Evolutionary conservation across 2,329 filamentous ascomycete species (phyloP).

Genomic region (Eutypella sp.): DNA sequence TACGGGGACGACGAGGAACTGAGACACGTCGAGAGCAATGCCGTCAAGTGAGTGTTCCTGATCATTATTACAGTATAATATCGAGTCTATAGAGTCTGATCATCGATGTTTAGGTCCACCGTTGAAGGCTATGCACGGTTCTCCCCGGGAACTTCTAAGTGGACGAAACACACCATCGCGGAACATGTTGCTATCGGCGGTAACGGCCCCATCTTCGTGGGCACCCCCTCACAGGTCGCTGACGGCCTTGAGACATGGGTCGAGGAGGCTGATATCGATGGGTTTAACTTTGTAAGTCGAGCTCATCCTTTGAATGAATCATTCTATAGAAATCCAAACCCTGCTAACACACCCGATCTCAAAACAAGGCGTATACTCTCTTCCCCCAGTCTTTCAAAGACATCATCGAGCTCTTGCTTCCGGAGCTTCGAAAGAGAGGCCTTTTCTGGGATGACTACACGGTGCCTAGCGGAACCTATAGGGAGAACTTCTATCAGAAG

Average conservation of each 20-base stretch:
- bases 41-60: constrained; percentile 30
- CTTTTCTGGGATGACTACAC: constrained; percentile 52
- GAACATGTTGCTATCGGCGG: constrained; percentile 65
- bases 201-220: constrained; percentile 59
- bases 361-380: constrained; percentile 53
- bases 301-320: no score
- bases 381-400: constrained; percentile 65
- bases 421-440: constrained; percentile 56
- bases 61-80: constrained; percentile 4
- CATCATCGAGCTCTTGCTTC: constrained; percentile 59
- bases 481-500: constrained; percentile 54
- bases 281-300: constrained; percentile 66
- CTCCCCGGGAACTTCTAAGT: constrained; percentile 56
- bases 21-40: constrained; percentile 34
- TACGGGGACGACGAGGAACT: constrained; percentile 36
- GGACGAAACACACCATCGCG: constrained; percentile 68
- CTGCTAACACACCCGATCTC: neutral
- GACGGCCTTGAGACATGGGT: constrained; percentile 66
- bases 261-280: constrained; percentile 64
- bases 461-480: constrained; percentile 52
- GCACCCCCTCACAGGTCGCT: constrained; percentile 59
- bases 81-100: neutral
- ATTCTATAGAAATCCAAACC: neutral
- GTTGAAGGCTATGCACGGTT: constrained; percentile 52
- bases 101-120: constrained; percentile 34